These are phyloP conservation scores for Talaromyces sp. DNA, from an alignment of 2,329 filamentous ascomycete species.

Conservation along the genomic window DNA sequence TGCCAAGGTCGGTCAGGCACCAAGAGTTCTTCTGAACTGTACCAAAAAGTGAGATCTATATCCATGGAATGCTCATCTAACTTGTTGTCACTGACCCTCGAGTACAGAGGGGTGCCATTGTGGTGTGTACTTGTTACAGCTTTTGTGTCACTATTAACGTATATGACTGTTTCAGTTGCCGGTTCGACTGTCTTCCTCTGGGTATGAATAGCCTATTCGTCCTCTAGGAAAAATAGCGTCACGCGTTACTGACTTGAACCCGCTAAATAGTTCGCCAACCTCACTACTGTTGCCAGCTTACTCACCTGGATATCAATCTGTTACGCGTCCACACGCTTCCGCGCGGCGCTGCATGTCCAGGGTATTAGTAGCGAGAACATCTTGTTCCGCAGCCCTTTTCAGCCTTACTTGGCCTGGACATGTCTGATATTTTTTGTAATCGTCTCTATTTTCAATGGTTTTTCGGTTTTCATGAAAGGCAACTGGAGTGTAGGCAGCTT, in stretches of 20 bases:
- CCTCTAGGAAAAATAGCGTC: neutral
- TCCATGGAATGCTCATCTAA: neutral
- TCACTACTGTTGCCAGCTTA: slow-evolving; percentile 64
- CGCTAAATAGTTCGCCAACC: slow-evolving; percentile 53
- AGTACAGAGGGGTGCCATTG: slow-evolving; percentile 57
- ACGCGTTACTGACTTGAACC: neutral
- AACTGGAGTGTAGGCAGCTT: slow-evolving; percentile 52
- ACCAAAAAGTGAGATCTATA: neutral
- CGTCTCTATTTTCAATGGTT: slow-evolving; percentile 68
- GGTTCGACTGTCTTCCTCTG: slow-evolving; percentile 64
- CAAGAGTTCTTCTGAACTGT: slow-evolving; percentile 39
- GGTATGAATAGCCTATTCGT: slow-evolving; percentile 22
- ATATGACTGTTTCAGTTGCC: slow-evolving; percentile 54
- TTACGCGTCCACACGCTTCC: neutral
- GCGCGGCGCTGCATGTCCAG: neutral
- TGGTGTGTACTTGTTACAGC: slow-evolving; percentile 53
- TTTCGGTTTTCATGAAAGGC: slow-evolving; percentile 57
- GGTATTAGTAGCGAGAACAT: neutral
- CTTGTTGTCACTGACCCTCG: neutral
- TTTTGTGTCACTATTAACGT: slow-evolving; percentile 59
- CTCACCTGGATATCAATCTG: slow-evolving; percentile 56
- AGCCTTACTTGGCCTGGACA: slow-evolving; percentile 56
- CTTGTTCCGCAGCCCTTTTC: slow-evolving; percentile 27
- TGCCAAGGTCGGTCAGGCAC: slow-evolving; percentile 60
- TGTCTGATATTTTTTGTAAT: slow-evolving; percentile 52